Percentiles rank a stretch among this genome's conserved stretches.
phyloP scores from a whole-genome alignment of 129 eudicot genomes.

The Sambucus nigra region DNA sequence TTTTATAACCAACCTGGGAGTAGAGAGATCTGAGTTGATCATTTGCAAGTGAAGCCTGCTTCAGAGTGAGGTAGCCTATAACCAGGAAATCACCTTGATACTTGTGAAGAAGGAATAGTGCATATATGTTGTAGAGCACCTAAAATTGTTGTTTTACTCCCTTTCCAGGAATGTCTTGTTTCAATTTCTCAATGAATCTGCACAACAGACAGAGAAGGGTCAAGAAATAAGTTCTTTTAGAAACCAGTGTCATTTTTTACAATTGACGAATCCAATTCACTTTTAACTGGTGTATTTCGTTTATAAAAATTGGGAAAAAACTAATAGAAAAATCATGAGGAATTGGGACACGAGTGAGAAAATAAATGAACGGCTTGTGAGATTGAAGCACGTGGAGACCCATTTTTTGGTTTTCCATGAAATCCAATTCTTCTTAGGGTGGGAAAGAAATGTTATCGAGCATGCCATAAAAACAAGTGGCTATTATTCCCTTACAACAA shows the following conservation, averaged over 20 bases:
- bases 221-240: background rate
- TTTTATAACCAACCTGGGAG: slow-evolving; percentile 42
- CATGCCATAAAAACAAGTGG: too few relatives aligned
- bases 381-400: too few relatives aligned
- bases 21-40: slow-evolving; percentile 77
- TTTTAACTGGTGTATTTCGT: background rate
- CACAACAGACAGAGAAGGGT: background rate
- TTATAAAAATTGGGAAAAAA: background rate
- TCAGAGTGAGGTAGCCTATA: slow-evolving; percentile 59
- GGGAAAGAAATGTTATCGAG: too few relatives aligned
- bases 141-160: slow-evolving; percentile 75
- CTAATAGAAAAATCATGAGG: too few relatives aligned
- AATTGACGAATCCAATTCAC: background rate
- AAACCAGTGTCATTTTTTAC: background rate
- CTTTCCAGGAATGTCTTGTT: slow-evolving; percentile 77
- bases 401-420: too few relatives aligned
- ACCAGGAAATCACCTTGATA: slow-evolving; percentile 90
- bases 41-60: slow-evolving; percentile 80
- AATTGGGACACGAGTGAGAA: too few relatives aligned
- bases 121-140: slow-evolving; percentile 62
- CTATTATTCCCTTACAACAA: too few relatives aligned
- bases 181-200: slow-evolving; percentile 78
- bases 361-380: too few relatives aligned
- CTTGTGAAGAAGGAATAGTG: slow-evolving; percentile 64
- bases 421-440: too few relatives aligned